Evolutionary conservation across 1,139 yeast species (phyloP), one percentile per base, ranked within the genome.

Genomic region (Blastobotrys raffinosifermentans): DNA sequence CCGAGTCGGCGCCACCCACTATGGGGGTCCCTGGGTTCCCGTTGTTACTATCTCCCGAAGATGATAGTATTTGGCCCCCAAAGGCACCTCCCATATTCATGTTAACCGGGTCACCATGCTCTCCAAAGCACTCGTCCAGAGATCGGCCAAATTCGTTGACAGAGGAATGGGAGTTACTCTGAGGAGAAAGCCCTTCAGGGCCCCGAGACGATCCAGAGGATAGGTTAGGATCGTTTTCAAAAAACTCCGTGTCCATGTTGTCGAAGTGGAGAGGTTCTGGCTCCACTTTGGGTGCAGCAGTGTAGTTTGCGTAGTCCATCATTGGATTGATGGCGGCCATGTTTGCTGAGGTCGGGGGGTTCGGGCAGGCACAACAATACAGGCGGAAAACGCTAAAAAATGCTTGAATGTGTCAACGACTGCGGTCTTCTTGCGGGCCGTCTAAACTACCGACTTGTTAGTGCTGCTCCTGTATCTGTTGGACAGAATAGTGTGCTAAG

Each of bases 1-100:
- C 70, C 2, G 21, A 7, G 14, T 35, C 32, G 16, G 13, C 34
- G 8, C 13, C 33, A 27, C 18, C 21, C 6, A 7, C 21, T 19
- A 19, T 6, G 21, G 9, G 8, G 8, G 21, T 7, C 9, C 21
- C 21, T 8, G 7, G 14, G 6, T 8, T 14, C 11, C 15, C 27
- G 11, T 25, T 25, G 6, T 6, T 6, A 7, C 27, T 14, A 14
- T 25, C 15, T 8, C 27, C 27, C 6, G 21, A 6, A n/a, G n/a
- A n/a, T n/a, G n/a, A n/a, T n/a, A n/a, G n/a, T n/a, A n/a, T n/a
- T n/a, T n/a, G n/a, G 21, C 21, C 21, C 21, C 21, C 8, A 7
- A 6, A 6, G 9, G 21, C 21, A 7, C 21, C 21, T n/a, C n/a
- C n/a, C n/a, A n/a, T n/a, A n/a, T n/a, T n/a, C n/a, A n/a, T n/a